Conservation (phyloP, 1,284 basidiomycete species). For the Leccinum pachyderme region DNA sequence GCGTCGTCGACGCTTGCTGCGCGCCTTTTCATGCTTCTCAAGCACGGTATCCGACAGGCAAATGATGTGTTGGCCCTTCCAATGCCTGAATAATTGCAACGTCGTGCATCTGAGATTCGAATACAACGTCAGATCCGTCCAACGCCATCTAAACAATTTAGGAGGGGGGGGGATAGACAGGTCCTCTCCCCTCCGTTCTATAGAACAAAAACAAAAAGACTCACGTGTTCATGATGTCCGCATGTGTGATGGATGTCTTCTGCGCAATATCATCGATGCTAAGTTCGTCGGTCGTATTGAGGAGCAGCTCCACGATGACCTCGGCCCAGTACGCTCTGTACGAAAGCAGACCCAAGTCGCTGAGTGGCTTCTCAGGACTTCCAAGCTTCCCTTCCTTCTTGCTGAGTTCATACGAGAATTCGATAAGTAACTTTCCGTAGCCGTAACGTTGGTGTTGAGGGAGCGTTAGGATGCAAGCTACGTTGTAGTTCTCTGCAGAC, state of each 20-base stretch:
- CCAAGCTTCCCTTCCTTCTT: conserved; percentile 97
- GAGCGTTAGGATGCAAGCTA: conserved; percentile 97
- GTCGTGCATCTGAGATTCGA: conserved; percentile 74
- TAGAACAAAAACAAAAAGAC: conserved; percentile 35
- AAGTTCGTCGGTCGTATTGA: conserved; percentile 74
- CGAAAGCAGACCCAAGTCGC: conserved; percentile 89
- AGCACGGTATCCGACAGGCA: conserved; percentile 90
- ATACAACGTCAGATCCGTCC: conserved; percentile 9
- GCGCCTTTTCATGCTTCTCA: conserved; percentile 86
- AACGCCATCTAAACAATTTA: neutral
- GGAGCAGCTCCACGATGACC: conserved; percentile 89
- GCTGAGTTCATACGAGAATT: conserved; percentile 97
- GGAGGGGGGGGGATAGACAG: conserved; percentile 7
- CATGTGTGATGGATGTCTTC: conserved; percentile 94
- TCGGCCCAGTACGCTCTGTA: conserved; percentile 99
- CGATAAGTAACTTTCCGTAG: conserved; percentile 94
- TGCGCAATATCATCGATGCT: conserved; percentile 98
- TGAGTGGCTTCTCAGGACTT: conserved; percentile 96
- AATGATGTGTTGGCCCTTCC: conserved; percentile 94
- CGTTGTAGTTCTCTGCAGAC: conserved; percentile 96
- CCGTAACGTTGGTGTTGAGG: conserved; percentile 97
- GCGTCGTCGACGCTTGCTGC: conserved; percentile 74
- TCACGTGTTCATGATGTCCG: conserved; percentile 97
- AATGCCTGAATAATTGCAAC: conserved; percentile 93
- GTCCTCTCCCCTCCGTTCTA: conserved; percentile 1